phyloP scores from a whole-genome alignment of 2,329 filamentous ascomycete species.

The Whalleya microplaca region DNA sequence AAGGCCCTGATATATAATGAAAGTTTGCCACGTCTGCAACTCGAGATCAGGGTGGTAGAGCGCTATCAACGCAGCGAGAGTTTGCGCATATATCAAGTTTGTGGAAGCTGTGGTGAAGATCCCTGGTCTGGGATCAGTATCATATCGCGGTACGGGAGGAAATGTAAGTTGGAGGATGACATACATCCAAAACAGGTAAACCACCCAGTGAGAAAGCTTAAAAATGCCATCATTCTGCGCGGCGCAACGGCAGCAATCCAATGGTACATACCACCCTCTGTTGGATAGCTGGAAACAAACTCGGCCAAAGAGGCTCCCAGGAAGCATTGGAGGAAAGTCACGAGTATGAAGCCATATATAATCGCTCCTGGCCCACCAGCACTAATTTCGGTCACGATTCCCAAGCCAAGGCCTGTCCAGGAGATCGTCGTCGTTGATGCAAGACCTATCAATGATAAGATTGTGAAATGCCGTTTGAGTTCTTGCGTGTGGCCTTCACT shows the following conservation, averaged over 20 bases:
- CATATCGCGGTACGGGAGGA: slow-evolving; percentile 45
- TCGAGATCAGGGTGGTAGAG: slow-evolving; percentile 39
- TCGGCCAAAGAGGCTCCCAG: slow-evolving; percentile 50
- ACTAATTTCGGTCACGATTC: too few species aligned
- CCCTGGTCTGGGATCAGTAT: too few species aligned
- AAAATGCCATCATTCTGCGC: slow-evolving; percentile 40
- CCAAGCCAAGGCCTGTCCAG: too few species aligned
- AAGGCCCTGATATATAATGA: too few species aligned
- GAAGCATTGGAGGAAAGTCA: slow-evolving; percentile 50
- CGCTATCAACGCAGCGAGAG: slow-evolving; percentile 46
- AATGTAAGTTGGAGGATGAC: slow-evolving; percentile 41
- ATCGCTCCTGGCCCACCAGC: slow-evolving; percentile 24
- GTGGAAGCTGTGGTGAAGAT: slow-evolving; percentile 50
- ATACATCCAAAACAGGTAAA: too few species aligned
- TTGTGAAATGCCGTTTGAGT: too few species aligned
- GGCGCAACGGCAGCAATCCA: slow-evolving; percentile 50
- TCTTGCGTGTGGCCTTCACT: too few species aligned
- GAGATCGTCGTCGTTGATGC: too few species aligned
- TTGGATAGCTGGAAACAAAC: slow-evolving; percentile 52
- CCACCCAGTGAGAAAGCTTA: slow-evolving; percentile 19
- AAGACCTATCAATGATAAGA: too few species aligned
- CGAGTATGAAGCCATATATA: slow-evolving; percentile 55
- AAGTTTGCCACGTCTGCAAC: too few species aligned
- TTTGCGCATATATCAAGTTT: slow-evolving; percentile 47
- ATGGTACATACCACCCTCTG: slow-evolving; percentile 54